phyloP scores from a whole-genome alignment of 441 rosid species.

The Macaranga tanarius region DNA sequence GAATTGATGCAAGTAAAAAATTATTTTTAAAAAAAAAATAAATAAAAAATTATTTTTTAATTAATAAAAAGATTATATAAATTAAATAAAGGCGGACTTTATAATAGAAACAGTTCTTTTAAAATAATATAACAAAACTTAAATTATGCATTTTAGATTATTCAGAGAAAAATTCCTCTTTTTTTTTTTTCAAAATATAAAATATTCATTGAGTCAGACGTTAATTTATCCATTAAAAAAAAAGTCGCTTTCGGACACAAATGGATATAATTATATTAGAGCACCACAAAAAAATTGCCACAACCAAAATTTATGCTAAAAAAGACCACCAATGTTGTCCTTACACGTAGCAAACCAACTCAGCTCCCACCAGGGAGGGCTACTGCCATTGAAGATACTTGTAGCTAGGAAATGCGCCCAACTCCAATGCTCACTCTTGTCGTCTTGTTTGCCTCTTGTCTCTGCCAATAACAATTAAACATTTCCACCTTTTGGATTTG shows the following conservation, averaged over 20 bases:
- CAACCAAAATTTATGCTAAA: background rate
- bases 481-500: background rate
- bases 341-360: constrained; percentile 25
- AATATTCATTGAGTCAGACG: too few species aligned
- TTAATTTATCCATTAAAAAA: background rate
- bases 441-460: constrained; percentile 17
- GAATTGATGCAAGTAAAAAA: too few species aligned
- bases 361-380: background rate
- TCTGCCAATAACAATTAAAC: background rate
- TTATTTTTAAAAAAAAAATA: too few species aligned
- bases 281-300: background rate
- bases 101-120: too few species aligned
- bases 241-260: background rate
- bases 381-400: background rate
- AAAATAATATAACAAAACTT: too few species aligned
- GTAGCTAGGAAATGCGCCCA: background rate
- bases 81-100: too few species aligned
- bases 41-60: too few species aligned
- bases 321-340: background rate
- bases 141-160: too few species aligned
- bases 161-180: too few species aligned
- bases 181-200: too few species aligned
- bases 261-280: background rate
- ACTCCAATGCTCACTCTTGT: constrained; percentile 23
- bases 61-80: too few species aligned